Percentiles rank a stretch among this genome's conserved stretches.
Conservation (phyloP, 2,329 filamentous ascomycete genomes). For the Paecilomyces sp. region DNA sequence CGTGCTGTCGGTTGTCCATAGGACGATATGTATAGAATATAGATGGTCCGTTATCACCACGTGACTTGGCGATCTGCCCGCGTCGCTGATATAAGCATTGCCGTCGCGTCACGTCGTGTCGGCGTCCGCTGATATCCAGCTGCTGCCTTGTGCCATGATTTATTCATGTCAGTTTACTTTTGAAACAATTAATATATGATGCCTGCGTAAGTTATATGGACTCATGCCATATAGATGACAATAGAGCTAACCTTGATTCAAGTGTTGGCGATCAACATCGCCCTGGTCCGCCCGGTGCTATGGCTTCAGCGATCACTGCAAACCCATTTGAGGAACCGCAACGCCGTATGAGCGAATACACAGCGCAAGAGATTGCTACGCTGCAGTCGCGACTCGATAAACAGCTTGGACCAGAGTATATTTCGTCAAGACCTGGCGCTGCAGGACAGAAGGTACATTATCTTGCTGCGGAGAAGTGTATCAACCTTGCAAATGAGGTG, state of each 20-base stretch:
- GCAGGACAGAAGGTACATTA: constrained; percentile 86
- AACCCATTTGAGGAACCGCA: constrained; percentile 78
- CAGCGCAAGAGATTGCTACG: constrained; percentile 82
- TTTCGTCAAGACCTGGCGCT: constrained; percentile 77
- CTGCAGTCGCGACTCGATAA: constrained; percentile 82
- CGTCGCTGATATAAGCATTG: constrained; percentile 10
- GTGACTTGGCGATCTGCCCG: constrained; percentile 24
- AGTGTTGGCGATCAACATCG: constrained; percentile 66
- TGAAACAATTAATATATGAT: constrained; percentile 23
- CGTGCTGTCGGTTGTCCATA: too few relatives aligned
- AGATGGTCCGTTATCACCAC: constrained; percentile 10
- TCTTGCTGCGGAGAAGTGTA: constrained; percentile 92
- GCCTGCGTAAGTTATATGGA: constrained; percentile 37
- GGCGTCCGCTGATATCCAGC: constrained; percentile 3
- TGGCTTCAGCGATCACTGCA: constrained; percentile 34
- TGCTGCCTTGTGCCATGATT: constrained; percentile 1
- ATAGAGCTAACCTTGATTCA: constrained; percentile 10
- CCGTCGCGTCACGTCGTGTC: constrained; percentile 13
- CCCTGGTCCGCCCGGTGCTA: constrained; percentile 25
- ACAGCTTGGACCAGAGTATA: constrained; percentile 91
- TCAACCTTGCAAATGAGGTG: constrained; percentile 87
- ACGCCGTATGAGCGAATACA: constrained; percentile 69
- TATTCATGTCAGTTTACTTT: constrained; percentile 1
- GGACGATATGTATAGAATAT: background rate
- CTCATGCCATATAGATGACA: background rate